Base-by-base conservation (phyloP, 2,329 filamentous ascomycete genomes). In the Colletotrichum tanaceti region DNA sequence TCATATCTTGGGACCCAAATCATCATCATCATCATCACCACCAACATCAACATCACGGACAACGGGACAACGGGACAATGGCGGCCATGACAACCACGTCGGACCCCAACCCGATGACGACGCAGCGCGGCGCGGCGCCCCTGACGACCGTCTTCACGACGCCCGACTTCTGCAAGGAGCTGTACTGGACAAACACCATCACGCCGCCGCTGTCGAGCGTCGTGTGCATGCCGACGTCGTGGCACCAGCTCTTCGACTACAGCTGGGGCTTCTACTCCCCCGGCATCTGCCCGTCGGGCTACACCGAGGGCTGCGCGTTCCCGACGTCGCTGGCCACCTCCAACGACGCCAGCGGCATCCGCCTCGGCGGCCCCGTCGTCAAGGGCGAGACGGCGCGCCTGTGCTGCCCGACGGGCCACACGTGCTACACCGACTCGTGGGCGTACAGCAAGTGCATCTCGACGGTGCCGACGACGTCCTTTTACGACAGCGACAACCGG, bases 211-310 rank as follows among this genome's bases (percentile, higher is more conserved):
- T 68, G 49, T 65, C 62, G 28, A 68, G 66, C 50, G 24, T 60
- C 6, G 66, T 65, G 22, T 68, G 66, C 28, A 68, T 68, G 66
- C 66, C 66, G 18, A 60, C 62, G 20, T 68, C 66, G 39, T 68
- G 66, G 66, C 64, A 61, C 35, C 66, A 68, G 39, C 49, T 65
- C 14, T 63, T 20, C 32, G 70, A 52, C 35, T 72, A 72, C 20
- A 11, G 28, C 9, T 68, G 66, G 66, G 71, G 71, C 9, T 72
- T 50, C 49, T 72, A 72, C 28, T 72, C 70, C 6, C 71, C 71
- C 2, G 71, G 53, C 16, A 72, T 72, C 10, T 72, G 71, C 3
- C 71, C 71, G 4, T 24, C 22, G 10, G 68, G 70, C 62, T 70
- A 70, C n/a, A 70, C 63, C 44, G 53, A 67, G 52, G 67, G 67